Evolutionary conservation across 1,284 basidiomycete species (phyloP).

Genomic region (Vanrija sp.): DNA sequence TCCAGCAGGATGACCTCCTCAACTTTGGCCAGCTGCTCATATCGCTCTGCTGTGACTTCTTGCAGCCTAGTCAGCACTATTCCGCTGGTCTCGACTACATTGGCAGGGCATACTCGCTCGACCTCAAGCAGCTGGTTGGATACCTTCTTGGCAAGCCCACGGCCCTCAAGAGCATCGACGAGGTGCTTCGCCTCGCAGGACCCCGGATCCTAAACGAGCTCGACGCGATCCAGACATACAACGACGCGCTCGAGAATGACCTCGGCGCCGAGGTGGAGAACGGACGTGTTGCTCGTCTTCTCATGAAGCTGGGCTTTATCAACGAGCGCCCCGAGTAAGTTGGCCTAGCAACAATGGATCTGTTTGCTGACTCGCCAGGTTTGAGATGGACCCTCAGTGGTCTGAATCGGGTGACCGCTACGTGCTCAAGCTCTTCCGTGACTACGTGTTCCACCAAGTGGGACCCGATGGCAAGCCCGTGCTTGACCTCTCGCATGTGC

Average conservation of each 20-base stretch:
- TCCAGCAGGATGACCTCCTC: conserved; percentile 76
- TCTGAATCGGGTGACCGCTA: conserved; percentile 98
- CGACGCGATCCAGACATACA: conserved; percentile 74
- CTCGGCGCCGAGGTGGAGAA: conserved; percentile 93
- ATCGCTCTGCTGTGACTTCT: conserved; percentile 63
- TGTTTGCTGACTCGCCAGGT: conserved; percentile 57
- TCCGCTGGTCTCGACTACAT: conserved; percentile 75
- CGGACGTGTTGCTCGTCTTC: conserved; percentile 81
- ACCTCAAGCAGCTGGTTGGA: conserved; percentile 74
- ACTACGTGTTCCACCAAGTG: conserved; percentile 97
- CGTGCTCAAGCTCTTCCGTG: conserved; percentile 95
- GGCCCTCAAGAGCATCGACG: conserved; percentile 65
- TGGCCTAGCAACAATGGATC: conserved; percentile 63
- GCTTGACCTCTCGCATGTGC: conserved; percentile 84
- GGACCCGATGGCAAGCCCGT: conserved; percentile 87
- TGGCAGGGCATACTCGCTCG: conserved; percentile 68
- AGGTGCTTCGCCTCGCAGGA: conserved; percentile 74
- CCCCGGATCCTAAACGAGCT: conserved; percentile 73
- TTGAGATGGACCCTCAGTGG: conserved; percentile 92
- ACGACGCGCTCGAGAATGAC: conserved; percentile 78
- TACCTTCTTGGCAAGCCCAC: conserved; percentile 73
- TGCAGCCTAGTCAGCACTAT: conserved; percentile 50
- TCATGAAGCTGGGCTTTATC: conserved; percentile 96
- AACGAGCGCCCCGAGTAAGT: conserved; percentile 94
- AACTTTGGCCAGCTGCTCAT: conserved; percentile 84